Evolutionary conservation across 208 protist genomes (phyloP).

Genomic region (Crithidia thermophila): DNA sequence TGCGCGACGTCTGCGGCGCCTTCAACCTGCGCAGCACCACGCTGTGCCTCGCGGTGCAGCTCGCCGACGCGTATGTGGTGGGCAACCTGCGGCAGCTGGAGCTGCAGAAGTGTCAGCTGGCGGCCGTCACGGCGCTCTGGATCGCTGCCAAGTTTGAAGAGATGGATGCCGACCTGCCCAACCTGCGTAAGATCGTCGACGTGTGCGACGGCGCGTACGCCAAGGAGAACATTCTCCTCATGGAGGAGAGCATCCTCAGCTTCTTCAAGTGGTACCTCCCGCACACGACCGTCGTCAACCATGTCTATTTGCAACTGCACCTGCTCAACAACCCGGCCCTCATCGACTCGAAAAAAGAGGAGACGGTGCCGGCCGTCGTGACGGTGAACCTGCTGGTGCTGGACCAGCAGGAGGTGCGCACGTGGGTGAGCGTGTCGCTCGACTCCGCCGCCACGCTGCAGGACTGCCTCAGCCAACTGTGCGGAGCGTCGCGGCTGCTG

Average conservation of each 20-base stretch:
- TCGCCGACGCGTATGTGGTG: conserved; percentile 73
- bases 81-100: conserved; percentile 59
- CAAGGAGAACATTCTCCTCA: conserved; percentile 55
- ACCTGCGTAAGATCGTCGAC: conserved; percentile 66
- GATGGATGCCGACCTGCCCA: conserved; percentile 69
- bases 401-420: conserved; percentile 27
- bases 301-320: conserved; percentile 83
- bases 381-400: conserved; percentile 50
- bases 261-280: conserved; percentile 85
- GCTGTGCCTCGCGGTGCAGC: conserved; percentile 83
- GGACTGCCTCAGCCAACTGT: conserved; percentile 53
- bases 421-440: conserved; percentile 41
- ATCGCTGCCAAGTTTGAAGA: conserved; percentile 89
- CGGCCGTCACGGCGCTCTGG: conserved; percentile 76
- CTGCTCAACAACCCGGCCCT: conserved; percentile 59
- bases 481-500: conserved; percentile 43
- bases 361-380: conserved; percentile 16
- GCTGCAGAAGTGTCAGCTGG: conserved; percentile 78
- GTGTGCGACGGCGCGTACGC: conserved; percentile 80
- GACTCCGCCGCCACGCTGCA: conserved; percentile 34
- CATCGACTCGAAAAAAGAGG: conserved; percentile 26
- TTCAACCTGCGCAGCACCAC: conserved; percentile 82
- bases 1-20: conserved; percentile 79
- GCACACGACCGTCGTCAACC: conserved; percentile 82
- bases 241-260: conserved; percentile 79